Base-by-base conservation (phyloP, 345 rosid genomes). In the Triadica sebifera region DNA sequence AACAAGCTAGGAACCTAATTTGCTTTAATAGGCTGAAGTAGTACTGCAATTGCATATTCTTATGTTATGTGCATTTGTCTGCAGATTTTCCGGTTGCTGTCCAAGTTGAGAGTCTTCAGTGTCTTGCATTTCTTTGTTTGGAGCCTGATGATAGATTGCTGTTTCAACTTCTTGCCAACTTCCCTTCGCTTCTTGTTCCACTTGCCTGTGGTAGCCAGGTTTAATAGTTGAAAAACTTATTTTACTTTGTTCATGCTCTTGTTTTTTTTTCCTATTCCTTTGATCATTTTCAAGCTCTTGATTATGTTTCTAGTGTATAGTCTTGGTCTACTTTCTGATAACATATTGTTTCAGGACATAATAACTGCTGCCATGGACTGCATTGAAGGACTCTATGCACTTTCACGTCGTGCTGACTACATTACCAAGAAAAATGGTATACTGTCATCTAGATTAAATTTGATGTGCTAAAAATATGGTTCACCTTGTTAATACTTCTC, bases 391-490 rank as follows among this genome's bases (percentile, higher is more conserved):
- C 77, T 91, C 61, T 80, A 69, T 77, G 74, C 84, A 43, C 71
- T 92, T 66, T 84, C 89, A 70, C 74, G 84, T 62, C 89, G 80
- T 53, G 82, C 84, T 57, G 92, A 93, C 81, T 65, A 75, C 41
- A 86, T 90, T 77, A 85, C 91, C 87, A 91, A 91, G 86, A 95
- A 88, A 86, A 93, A 95, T 86, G 99, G 99, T 95, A 86, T 92
- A 83, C 75, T 41, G 17, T 49, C 24, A 12, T 22, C 61, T 56
- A 25, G 24, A 41, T 24, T 47, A 19, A 65, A 43, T 4, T 69
- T 17, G 34, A 64, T 57, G 55, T n/a, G 72, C 74, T n/a, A 39
- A 67, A 57, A 65, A 24, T 16, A 24, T 69, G 50, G 41, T 66
- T 45, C 41, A 62, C 11, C 34, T 76, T 45, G 34, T 71, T 73